Percentiles rank a stretch among this genome's conserved stretches.
phyloP scores from a whole-genome alignment of 2,329 filamentous ascomycete genomes.

The Emergomyces pasteurianus region DNA sequence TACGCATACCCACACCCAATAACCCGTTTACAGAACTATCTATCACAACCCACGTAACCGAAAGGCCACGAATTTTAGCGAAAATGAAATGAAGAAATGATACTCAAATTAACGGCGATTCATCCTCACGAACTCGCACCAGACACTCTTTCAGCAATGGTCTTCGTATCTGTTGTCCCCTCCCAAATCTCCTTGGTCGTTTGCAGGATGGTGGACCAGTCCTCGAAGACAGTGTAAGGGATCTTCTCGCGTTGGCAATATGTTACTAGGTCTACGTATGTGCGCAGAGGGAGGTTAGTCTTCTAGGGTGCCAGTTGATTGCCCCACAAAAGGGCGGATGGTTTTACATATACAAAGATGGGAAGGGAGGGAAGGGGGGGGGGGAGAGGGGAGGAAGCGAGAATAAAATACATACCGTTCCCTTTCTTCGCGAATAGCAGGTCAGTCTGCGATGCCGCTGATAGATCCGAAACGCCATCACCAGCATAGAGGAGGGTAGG shows the following conservation, averaged over 20 bases:
- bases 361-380: neutral
- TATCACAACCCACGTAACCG: too few species aligned
- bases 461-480: constrained; percentile 85
- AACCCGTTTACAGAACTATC: too few species aligned
- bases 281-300: neutral
- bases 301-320: too few species aligned
- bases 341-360: neutral
- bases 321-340: too few species aligned
- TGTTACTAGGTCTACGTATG: constrained; percentile 58
- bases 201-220: constrained; percentile 67
- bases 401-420: constrained; percentile 58
- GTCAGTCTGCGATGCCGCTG: constrained; percentile 84
- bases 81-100: too few species aligned
- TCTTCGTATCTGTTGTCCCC: constrained; percentile 39
- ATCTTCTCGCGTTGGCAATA: constrained; percentile 78
- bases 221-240: constrained; percentile 76
- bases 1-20: neutral
- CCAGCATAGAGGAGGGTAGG: constrained; percentile 90
- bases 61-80: too few species aligned
- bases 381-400: too few species aligned
- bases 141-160: neutral
- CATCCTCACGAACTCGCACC: neutral
- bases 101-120: neutral
- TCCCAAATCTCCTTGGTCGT: constrained; percentile 66
- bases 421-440: constrained; percentile 88